Conservation (phyloP, 768 basidiomycete species). For the Porphyrellus cyaneotinctus region DNA sequence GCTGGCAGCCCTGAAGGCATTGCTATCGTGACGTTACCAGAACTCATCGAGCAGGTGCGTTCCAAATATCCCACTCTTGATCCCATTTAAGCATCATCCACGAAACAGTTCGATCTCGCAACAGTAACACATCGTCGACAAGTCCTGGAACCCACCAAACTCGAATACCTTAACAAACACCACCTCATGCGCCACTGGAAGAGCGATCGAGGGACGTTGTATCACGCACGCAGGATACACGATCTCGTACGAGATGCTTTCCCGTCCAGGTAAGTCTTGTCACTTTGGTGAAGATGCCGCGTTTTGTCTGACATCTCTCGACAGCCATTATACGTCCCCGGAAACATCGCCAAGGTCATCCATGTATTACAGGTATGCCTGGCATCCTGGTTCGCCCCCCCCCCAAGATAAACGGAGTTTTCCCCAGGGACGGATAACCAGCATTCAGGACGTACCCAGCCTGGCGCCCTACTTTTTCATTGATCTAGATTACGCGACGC, state of each 20-base stretch:
- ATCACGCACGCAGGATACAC: slow-evolving; percentile 53
- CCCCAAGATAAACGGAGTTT: too few species aligned
- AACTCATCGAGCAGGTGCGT: slow-evolving; percentile 63
- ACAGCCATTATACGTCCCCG: slow-evolving; percentile 45
- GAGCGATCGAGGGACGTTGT: slow-evolving; percentile 44
- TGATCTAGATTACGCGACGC: slow-evolving; percentile 54
- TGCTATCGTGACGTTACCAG: slow-evolving; percentile 51
- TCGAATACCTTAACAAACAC: slow-evolving; percentile 86
- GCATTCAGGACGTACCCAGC: slow-evolving; percentile 64
- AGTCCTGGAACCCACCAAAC: slow-evolving; percentile 73
- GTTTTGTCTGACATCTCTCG: background rate
- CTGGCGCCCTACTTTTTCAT: slow-evolving; percentile 77
- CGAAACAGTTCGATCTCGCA: slow-evolving; percentile 64
- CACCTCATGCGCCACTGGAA: slow-evolving; percentile 62
- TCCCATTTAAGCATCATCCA: background rate
- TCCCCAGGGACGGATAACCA: slow-evolving; percentile 61
- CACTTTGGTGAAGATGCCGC: background rate
- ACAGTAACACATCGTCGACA: slow-evolving; percentile 79
- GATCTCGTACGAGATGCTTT: slow-evolving; percentile 51
- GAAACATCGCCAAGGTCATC: slow-evolving; percentile 62
- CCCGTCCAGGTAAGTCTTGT: slow-evolving; percentile 47
- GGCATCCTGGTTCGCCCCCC: background rate
- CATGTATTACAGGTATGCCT: slow-evolving; percentile 51
- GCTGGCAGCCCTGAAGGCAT: slow-evolving; percentile 62
- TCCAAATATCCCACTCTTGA: background rate